Conservation (phyloP, 208 protist species). For the Leptomonas seymouri region DNA sequence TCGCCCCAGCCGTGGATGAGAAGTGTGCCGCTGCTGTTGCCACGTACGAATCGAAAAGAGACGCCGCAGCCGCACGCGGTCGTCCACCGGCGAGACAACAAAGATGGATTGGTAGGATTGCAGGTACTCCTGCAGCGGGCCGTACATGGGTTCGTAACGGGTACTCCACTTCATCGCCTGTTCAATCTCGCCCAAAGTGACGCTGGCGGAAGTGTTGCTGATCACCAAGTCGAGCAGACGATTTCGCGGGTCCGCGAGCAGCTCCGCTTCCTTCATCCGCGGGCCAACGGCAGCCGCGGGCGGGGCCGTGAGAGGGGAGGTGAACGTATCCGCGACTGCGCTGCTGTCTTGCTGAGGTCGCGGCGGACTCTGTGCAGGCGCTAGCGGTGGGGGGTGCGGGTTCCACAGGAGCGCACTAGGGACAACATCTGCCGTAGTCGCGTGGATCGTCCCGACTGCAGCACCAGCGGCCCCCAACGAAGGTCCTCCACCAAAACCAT, state of each 20-base stretch:
- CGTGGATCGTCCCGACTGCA: no score
- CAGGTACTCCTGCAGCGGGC: conserved; percentile 61
- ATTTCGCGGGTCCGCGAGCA: conserved; percentile 53
- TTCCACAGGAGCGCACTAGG: neutral
- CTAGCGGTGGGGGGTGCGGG: neutral
- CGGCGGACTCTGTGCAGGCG: neutral
- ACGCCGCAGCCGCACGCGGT: conserved; percentile 60
- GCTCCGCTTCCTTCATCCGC: conserved; percentile 21
- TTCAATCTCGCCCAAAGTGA: conserved; percentile 52
- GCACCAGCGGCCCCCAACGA: no score
- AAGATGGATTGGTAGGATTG: conserved; percentile 84
- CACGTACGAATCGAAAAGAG: conserved; percentile 25
- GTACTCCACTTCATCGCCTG: conserved; percentile 49
- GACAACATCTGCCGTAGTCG: no score
- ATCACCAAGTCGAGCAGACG: conserved; percentile 63
- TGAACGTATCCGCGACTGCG: neutral
- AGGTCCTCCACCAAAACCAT: no score
- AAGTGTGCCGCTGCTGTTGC: neutral
- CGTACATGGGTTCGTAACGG: conserved; percentile 49
- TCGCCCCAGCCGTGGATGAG: conserved; percentile 9
- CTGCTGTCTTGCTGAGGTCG: neutral
- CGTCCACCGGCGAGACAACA: conserved; percentile 67
- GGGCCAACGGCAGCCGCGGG: neutral
- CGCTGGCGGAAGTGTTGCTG: conserved; percentile 46
- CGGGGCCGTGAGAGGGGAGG: neutral